Percentiles rank a stretch among this genome's conserved stretches.
phyloP scores from a whole-genome alignment of 2,329 filamentous ascomycete species.

The Fusarium anguioides region DNA sequence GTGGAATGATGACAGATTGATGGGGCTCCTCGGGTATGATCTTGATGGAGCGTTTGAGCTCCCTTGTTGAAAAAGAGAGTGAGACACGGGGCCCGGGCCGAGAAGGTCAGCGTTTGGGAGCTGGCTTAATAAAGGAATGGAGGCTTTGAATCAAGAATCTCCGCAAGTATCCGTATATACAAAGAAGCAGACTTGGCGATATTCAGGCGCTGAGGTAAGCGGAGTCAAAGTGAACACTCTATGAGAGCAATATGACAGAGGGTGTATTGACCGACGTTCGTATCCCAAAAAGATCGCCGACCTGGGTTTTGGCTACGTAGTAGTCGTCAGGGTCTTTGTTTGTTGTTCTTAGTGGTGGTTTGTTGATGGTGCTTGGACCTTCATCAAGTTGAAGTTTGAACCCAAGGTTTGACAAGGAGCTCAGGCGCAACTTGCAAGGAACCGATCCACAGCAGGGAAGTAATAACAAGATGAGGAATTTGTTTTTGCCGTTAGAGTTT shows the following conservation, averaged over 20 bases:
- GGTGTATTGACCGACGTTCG: slow-evolving; percentile 1
- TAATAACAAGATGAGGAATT: not conserved
- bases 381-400: slow-evolving; percentile 21
- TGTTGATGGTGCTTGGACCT: slow-evolving; percentile 36
- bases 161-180: slow-evolving; percentile 1
- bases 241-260: not conserved
- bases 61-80: slow-evolving; percentile 13
- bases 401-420: not conserved
- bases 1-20: slow-evolving; percentile 36
- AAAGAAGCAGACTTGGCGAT: not conserved
- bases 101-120: slow-evolving; percentile 21
- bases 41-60: slow-evolving; percentile 15
- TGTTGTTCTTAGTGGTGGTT: slow-evolving; percentile 21
- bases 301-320: not conserved
- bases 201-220: not conserved
- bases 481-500: slow-evolving; percentile 19
- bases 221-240: not conserved
- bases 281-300: not conserved
- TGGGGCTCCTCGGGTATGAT: slow-evolving; percentile 17
- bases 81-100: slow-evolving; percentile 40
- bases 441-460: not conserved
- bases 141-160: slow-evolving; percentile 10
- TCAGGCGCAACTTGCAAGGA: not conserved
- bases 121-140: slow-evolving; percentile 33
- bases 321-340: slow-evolving; percentile 16